Percentiles rank a stretch among this genome's conserved stretches.
phyloP scores from a whole-genome alignment of 257 asterid genomes.

The Paraleonurus japonicus region DNA sequence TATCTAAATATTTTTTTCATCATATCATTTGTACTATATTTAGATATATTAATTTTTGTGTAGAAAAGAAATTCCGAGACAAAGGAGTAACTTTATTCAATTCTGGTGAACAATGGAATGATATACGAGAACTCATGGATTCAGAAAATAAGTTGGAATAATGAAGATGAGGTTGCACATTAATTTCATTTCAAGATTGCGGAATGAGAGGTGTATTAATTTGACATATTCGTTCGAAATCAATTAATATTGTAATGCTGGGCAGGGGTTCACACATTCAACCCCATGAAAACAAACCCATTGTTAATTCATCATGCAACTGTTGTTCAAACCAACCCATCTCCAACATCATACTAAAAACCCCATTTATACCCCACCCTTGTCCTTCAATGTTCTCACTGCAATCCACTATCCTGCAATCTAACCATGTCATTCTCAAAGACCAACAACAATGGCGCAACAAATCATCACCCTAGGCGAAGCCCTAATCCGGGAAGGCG shows the following conservation, averaged over 20 bases:
- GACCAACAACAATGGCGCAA: constrained; percentile 24
- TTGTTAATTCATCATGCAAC: constrained; percentile 50
- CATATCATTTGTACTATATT: no score
- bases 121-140: no score
- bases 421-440: constrained; percentile 51
- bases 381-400: constrained; percentile 20
- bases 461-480: constrained; percentile 31
- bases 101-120: no score
- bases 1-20: no score
- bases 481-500: constrained; percentile 73
- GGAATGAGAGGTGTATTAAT: not conserved
- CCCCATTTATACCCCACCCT: constrained; percentile 38
- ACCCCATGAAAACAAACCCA: not conserved
- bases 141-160: no score
- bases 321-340: constrained; percentile 43
- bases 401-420: not conserved
- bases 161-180: no score
- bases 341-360: constrained; percentile 48
- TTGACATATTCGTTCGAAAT: not conserved
- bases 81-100: no score
- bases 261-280: constrained; percentile 28
- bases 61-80: no score
- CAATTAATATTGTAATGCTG: constrained; percentile 30
- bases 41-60: no score
- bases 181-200: not conserved